Percentiles rank a stretch among this genome's conserved stretches.
phyloP scores from a whole-genome alignment of 2,329 filamentous ascomycete genomes.

The Ophioceras dolichostomum region DNA sequence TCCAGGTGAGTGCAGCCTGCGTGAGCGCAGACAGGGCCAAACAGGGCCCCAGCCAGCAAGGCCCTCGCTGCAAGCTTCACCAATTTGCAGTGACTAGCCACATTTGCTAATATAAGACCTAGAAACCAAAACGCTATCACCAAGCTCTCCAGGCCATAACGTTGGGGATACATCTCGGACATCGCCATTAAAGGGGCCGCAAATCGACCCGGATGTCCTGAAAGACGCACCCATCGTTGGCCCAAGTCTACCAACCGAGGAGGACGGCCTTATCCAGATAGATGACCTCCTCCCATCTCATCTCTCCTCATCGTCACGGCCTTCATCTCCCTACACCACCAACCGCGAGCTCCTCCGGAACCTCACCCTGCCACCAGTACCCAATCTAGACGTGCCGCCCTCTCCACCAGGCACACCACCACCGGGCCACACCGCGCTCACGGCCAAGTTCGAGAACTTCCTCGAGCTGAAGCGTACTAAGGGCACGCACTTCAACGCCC shows the following conservation, averaged over 20 bases:
- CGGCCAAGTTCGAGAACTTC: slow-evolving; percentile 61
- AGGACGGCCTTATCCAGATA: background rate
- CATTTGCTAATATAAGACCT: too few species aligned
- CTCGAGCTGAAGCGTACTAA: slow-evolving; percentile 60
- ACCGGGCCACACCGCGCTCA: slow-evolving; percentile 26
- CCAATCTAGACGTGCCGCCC: slow-evolving; percentile 62
- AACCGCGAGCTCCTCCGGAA: slow-evolving; percentile 53
- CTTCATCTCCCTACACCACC: slow-evolving; percentile 54
- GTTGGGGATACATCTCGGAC: too few species aligned
- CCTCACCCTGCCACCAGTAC: slow-evolving; percentile 59
- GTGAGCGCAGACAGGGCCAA: too few species aligned
- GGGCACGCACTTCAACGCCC: slow-evolving; percentile 67
- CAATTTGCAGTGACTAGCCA: too few species aligned
- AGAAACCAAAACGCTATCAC: too few species aligned
- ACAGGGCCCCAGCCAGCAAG: too few species aligned
- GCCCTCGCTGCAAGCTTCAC: too few species aligned
- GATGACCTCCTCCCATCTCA: background rate
- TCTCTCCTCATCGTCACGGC: slow-evolving; percentile 7
- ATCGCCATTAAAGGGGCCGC: too few species aligned
- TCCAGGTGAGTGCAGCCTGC: too few species aligned
- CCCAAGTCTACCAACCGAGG: slow-evolving; percentile 7
- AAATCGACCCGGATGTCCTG: background rate
- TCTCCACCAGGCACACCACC: slow-evolving; percentile 55
- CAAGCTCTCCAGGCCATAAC: too few species aligned
- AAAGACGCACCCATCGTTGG: slow-evolving; percentile 4